A percentile compares a stretch with the other conserved stretches of the same genome.
These are phyloP conservation scores for Colletotrichum zoysiae DNA, from an alignment of 2,329 filamentous ascomycete genomes.

Conservation along the genomic window DNA sequence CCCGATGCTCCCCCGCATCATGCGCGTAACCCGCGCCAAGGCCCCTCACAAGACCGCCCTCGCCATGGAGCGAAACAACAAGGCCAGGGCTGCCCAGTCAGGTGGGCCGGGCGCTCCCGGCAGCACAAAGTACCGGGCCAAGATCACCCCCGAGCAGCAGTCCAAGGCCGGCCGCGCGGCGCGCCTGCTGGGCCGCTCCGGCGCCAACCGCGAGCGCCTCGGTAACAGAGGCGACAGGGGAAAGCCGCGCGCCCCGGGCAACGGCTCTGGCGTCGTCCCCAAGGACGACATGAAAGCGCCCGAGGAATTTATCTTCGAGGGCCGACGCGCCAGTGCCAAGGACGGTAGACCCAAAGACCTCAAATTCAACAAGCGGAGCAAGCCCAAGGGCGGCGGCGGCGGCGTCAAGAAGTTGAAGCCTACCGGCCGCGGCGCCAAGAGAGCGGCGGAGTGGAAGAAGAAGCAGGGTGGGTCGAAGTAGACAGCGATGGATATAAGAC, in stretches of 20 bases:
- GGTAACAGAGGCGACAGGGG: conserved; percentile 44
- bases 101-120: conserved; percentile 43
- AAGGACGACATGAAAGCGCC: conserved; percentile 64
- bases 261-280: conserved; percentile 43
- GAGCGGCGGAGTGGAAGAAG: conserved; percentile 61
- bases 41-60: conserved; percentile 72
- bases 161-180: conserved; percentile 79
- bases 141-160: conserved; percentile 76
- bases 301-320: conserved; percentile 84
- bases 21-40: conserved; percentile 90
- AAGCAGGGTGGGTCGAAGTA: conserved; percentile 46
- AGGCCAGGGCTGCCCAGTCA: conserved; percentile 49
- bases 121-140: conserved; percentile 73
- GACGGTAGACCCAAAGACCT: conserved; percentile 74
- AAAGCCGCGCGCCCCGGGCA: conserved; percentile 40
- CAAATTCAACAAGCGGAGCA: conserved; percentile 69
- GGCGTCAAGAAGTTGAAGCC: conserved; percentile 55
- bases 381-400: conserved; percentile 57
- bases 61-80: conserved; percentile 63
- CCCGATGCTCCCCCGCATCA: conserved; percentile 88
- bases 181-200: conserved; percentile 79
- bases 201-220: conserved; percentile 61
- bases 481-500: background rate
- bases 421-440: conserved; percentile 54
- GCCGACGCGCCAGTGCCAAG: conserved; percentile 77